Evolutionary conservation across 345 rosid species (phyloP).

Genomic region (Dipteronia dyeriana): DNA sequence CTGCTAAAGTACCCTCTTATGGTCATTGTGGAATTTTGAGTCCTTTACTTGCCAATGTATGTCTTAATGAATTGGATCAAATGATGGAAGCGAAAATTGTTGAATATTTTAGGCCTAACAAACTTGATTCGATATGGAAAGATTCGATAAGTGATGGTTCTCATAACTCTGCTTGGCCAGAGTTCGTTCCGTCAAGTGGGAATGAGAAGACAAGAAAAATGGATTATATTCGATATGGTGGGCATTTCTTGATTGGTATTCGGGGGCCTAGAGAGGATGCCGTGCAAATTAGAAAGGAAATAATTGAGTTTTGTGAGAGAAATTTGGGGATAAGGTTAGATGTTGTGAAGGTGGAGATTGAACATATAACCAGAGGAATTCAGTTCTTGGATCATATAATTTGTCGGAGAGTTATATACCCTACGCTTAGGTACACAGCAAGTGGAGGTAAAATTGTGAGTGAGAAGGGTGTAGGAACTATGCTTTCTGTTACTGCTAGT

Average conservation of each 20-base stretch:
- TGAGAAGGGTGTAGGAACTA: slow-evolving; percentile 86
- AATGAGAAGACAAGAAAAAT: slow-evolving; percentile 89
- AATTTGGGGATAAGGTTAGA: slow-evolving; percentile 65
- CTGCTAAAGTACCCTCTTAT: slow-evolving; percentile 78
- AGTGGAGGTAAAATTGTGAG: slow-evolving; percentile 83
- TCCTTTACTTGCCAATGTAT: slow-evolving; percentile 85
- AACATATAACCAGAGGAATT: slow-evolving; percentile 83
- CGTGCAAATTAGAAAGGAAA: slow-evolving; percentile 58
- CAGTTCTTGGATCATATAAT: slow-evolving; percentile 92
- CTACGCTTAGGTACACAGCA: slow-evolving; percentile 81
- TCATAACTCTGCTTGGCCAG: slow-evolving; percentile 98
- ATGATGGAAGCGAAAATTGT: slow-evolving; percentile 72
- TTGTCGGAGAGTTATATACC: slow-evolving; percentile 75
- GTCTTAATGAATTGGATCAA: slow-evolving; percentile 82
- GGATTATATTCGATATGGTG: slow-evolving; percentile 88
- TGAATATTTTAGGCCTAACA: slow-evolving; percentile 72
- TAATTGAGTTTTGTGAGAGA: slow-evolving; percentile 70
- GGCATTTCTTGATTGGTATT: slow-evolving; percentile 87
- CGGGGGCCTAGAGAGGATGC: slow-evolving; percentile 94
- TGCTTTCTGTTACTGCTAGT: slow-evolving; percentile 93
- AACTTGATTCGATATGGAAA: slow-evolving; percentile 88
- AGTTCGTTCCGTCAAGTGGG: slow-evolving; percentile 94
- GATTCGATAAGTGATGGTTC: slow-evolving; percentile 78
- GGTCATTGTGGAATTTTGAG: slow-evolving; percentile 88
- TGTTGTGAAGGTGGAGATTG: slow-evolving; percentile 75